phyloP scores from a whole-genome alignment of 805 yeast genomes.

The Pichia rugopelliculosa region DNA sequence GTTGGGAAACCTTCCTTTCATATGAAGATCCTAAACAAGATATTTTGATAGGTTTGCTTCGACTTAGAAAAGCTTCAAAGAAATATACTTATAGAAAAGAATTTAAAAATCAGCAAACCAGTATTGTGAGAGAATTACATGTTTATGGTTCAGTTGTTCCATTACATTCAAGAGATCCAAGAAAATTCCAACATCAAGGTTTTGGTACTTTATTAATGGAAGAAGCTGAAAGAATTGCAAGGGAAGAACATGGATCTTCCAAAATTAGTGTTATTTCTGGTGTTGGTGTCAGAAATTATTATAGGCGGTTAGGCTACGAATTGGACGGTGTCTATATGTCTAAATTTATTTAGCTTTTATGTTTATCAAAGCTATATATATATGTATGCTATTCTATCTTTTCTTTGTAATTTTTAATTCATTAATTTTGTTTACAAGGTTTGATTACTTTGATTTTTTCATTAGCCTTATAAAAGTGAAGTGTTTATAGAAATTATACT shows the following conservation, averaged over 20 bases:
- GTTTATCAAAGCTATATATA: not conserved
- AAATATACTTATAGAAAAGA: conserved; percentile 89
- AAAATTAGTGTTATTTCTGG: conserved; percentile 95
- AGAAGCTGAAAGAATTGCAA: conserved; percentile 93
- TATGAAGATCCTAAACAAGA: conserved; percentile 98
- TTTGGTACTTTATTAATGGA: conserved; percentile 97
- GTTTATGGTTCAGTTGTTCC: conserved; percentile 98
- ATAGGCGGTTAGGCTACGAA: conserved; percentile 82
- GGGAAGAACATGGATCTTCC: conserved; percentile 87
- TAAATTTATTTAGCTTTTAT: conserved; percentile 29
- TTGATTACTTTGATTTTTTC: no score
- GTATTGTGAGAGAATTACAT: conserved; percentile 93
- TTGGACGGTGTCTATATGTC: conserved; percentile 98
- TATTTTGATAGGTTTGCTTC: conserved; percentile 81
- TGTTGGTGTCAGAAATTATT: conserved; percentile 95
- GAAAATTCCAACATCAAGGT: conserved; percentile 98
- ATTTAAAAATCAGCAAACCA: conserved; percentile 73
- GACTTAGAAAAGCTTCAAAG: conserved; percentile 83
- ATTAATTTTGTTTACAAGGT: not conserved
- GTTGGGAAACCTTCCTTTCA: conserved; percentile 95
- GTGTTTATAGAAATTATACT: not conserved
- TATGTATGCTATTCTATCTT: not conserved
- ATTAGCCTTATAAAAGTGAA: not conserved
- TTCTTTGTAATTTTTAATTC: not conserved
- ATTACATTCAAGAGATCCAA: conserved; percentile 89